Conservation (phyloP, 164 flowering plant species). For the Chimonanthus praecox region DNA sequence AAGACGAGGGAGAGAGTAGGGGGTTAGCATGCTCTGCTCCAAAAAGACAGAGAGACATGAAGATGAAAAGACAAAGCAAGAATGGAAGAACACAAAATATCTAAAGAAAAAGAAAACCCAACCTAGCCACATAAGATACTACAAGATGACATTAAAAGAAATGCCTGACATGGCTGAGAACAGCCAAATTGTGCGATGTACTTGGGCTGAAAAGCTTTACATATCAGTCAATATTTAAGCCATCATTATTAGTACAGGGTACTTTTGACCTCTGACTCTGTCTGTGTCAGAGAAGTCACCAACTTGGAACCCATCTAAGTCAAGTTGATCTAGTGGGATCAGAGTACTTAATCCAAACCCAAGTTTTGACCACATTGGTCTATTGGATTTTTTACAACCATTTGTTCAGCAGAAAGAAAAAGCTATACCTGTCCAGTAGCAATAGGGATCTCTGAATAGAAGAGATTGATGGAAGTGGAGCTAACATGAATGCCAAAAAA, state of each 20-base stretch:
- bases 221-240: neutral
- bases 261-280: neutral
- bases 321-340: neutral
- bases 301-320: neutral
- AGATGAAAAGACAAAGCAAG: no score
- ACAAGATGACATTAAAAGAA: no score
- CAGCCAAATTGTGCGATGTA: neutral
- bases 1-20: no score
- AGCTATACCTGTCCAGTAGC: slow-evolving; percentile 75
- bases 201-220: neutral
- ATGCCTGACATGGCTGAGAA: neutral
- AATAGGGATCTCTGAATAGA: slow-evolving; percentile 64
- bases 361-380: neutral
- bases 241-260: neutral
- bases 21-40: no score
- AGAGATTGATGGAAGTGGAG: slow-evolving; percentile 58
- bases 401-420: neutral
- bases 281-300: neutral
- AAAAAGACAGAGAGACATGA: no score
- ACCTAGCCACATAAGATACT: no score
- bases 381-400: neutral
- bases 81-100: no score
- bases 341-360: neutral
- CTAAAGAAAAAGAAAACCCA: no score
- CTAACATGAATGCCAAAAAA: slow-evolving; percentile 89